These are phyloP conservation scores for Russula olivacea DNA, from an alignment of 768 basidiomycete genomes.

Conservation along the genomic window DNA sequence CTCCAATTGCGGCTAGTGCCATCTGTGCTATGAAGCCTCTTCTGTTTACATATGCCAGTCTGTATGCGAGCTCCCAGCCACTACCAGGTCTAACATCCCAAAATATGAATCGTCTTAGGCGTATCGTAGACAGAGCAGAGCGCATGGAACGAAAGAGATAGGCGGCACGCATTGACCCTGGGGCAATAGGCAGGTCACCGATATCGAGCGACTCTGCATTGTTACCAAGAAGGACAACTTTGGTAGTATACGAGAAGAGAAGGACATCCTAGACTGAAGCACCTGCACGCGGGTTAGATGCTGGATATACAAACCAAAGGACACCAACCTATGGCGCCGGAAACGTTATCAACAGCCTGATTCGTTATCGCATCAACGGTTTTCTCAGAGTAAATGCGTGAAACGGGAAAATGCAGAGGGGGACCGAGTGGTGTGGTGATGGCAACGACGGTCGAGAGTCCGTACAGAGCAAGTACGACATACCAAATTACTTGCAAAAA, in stretches of 20 bases:
- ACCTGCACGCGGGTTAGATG: conserved; percentile 32
- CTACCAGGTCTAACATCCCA: conserved; percentile 58
- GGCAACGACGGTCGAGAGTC: conserved; percentile 38
- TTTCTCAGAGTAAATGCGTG: conserved; percentile 70
- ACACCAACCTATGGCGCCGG: conserved; percentile 47
- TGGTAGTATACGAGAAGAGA: conserved; percentile 81
- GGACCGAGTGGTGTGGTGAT: conserved; percentile 65
- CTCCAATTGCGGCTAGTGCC: conserved; percentile 48
- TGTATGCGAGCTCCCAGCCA: conserved; percentile 60
- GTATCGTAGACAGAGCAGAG: conserved; percentile 44
- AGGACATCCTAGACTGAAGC: conserved; percentile 56
- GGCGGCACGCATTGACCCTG: conserved; percentile 62
- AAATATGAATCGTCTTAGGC: conserved; percentile 42
- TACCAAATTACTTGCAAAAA: conserved; percentile 44
- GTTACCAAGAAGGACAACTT: conserved; percentile 81
- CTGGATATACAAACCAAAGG: neutral
- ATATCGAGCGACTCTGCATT: conserved; percentile 70
- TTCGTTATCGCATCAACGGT: conserved; percentile 54
- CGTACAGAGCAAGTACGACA: conserved; percentile 45
- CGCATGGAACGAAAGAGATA: conserved; percentile 61
- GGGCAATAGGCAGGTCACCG: conserved; percentile 80
- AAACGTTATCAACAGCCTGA: conserved; percentile 67
- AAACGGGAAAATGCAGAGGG: conserved; percentile 63
- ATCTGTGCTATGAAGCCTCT: conserved; percentile 39
- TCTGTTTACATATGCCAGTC: conserved; percentile 53